A percentile compares a stretch with the other conserved stretches of the same genome.
Evolutionary conservation across 1,139 yeast species (phyloP).

Genomic region (Yamadazyma diddensiae): DNA sequence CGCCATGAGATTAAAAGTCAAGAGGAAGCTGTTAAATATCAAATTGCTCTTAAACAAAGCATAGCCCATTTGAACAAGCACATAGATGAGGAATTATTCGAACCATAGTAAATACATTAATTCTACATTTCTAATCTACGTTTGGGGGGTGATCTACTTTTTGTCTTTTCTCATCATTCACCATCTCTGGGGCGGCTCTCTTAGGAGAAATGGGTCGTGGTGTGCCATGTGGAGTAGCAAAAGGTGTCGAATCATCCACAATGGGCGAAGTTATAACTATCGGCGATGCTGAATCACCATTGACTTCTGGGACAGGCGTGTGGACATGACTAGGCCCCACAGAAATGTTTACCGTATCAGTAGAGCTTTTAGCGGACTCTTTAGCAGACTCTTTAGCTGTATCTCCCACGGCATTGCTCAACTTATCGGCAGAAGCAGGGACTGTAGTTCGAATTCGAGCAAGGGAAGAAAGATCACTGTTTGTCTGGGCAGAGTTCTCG

Average conservation of each 20-base stretch:
- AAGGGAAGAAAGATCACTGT: too few relatives aligned
- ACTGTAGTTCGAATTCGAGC: too few relatives aligned
- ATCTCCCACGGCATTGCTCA: too few relatives aligned
- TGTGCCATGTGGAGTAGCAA: background rate
- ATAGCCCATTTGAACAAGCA: conserved; percentile 1
- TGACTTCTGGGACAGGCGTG: too few relatives aligned
- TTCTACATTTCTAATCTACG: background rate
- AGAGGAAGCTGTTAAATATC: conserved; percentile 1
- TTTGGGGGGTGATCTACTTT: background rate
- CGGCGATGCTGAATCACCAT: too few relatives aligned
- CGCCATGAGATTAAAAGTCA: background rate
- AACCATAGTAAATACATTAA: conserved; percentile 1
- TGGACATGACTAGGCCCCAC: too few relatives aligned
- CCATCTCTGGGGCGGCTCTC: background rate
- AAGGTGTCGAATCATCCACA: background rate
- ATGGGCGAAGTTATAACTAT: too few relatives aligned
- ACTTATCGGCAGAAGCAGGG: too few relatives aligned
- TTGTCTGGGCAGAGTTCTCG: too few relatives aligned
- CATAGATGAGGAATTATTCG: conserved; percentile 1
- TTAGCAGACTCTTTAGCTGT: too few relatives aligned
- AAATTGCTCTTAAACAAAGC: conserved; percentile 1
- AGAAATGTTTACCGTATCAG: too few relatives aligned
- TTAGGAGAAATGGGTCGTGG: background rate
- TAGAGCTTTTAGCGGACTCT: too few relatives aligned
- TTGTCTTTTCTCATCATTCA: background rate